Conservation (phyloP, 345 rosid genomes). For the Murraya paniculata region DNA sequence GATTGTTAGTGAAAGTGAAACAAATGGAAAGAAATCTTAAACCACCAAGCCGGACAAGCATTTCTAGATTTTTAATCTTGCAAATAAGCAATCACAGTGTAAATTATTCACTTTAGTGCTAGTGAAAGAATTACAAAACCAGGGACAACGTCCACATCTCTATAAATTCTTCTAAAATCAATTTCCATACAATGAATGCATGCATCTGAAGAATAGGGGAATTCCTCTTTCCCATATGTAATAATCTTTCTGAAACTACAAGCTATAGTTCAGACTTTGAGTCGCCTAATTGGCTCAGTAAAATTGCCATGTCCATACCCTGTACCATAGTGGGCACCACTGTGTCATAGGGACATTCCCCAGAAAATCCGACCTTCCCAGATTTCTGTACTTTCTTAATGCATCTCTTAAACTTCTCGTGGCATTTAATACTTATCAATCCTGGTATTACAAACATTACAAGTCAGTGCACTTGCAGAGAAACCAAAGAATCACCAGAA, state of each 20-base stretch:
- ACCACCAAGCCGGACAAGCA: too few relatives aligned
- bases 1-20: background rate
- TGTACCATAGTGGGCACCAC: conserved; percentile 76
- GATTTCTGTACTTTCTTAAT: conserved; percentile 56
- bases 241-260: background rate
- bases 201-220: background rate
- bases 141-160: background rate
- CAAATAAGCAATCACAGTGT: background rate
- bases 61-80: background rate
- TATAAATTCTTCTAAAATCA: background rate
- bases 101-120: background rate
- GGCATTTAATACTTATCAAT: conserved; percentile 58
- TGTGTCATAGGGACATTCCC: conserved; percentile 55
- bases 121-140: background rate
- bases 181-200: background rate
- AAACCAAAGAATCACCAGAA: background rate
- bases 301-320: conserved; percentile 84
- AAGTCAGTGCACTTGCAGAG: background rate
- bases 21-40: background rate
- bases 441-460: conserved; percentile 32
- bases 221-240: background rate
- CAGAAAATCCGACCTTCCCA: conserved; percentile 66
- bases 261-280: conserved; percentile 47
- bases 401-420: conserved; percentile 69
- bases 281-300: conserved; percentile 61